phyloP scores from a whole-genome alignment of 1,284 basidiomycete species.

The Mixia osmundae region DNA sequence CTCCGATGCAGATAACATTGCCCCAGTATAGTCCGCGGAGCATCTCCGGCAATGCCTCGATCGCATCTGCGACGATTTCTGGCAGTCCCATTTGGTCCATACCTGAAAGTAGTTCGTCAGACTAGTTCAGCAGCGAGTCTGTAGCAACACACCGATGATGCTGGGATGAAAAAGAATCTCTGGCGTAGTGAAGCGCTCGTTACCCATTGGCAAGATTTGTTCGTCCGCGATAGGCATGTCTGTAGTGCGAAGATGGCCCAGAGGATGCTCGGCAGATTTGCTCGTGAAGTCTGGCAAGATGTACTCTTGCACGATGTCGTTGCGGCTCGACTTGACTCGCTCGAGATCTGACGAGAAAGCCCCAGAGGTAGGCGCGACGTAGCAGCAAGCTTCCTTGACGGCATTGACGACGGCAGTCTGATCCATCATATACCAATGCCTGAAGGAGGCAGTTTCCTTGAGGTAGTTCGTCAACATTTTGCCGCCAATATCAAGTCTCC shows the following conservation, averaged over 20 bases:
- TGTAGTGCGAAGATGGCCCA: no score
- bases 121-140: background rate
- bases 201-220: conserved; percentile 64
- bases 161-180: conserved; percentile 71
- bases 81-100: conserved; percentile 57
- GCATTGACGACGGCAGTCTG: conserved; percentile 78
- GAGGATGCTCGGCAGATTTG: background rate
- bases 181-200: conserved; percentile 69
- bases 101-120: conserved; percentile 30
- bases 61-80: conserved; percentile 45
- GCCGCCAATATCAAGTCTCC: conserved; percentile 73
- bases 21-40: conserved; percentile 78
- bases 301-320: conserved; percentile 51
- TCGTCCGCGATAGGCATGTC: conserved; percentile 26
- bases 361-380: conserved; percentile 33
- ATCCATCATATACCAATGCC: conserved; percentile 96
- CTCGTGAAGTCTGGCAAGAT: conserved; percentile 55
- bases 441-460: conserved; percentile 75
- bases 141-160: conserved; percentile 43
- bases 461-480: conserved; percentile 84
- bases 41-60: conserved; percentile 45
- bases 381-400: conserved; percentile 69
- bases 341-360: conserved; percentile 1
- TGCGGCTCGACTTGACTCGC: conserved; percentile 28
- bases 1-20: conserved; percentile 73